Conservation (phyloP, 306 rosid species). For the Carpinus viminea region DNA sequence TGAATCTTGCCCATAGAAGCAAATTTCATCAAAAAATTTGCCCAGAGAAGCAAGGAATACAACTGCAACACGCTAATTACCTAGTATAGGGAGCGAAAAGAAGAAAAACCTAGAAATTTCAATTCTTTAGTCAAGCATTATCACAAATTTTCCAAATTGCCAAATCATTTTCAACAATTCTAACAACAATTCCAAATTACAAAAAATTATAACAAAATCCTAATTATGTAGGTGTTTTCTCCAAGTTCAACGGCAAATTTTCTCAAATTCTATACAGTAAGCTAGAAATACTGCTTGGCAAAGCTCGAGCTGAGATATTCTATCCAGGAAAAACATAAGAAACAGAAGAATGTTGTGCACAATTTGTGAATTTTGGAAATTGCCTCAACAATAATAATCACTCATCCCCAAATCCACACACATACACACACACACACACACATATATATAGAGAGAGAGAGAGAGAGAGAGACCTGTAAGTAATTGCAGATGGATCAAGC, state of each 20-base stretch:
- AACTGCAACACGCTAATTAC: neutral
- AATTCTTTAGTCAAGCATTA: neutral
- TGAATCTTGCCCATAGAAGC: neutral
- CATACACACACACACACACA: too few species aligned
- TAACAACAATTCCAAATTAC: neutral
- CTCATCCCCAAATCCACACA: too few species aligned
- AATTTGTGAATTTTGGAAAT: neutral
- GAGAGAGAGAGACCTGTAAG: constrained; percentile 38
- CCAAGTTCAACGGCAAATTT: neutral
- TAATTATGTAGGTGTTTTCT: neutral
- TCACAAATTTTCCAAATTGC: neutral
- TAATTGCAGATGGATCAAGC: constrained; percentile 40
- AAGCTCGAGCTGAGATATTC: neutral
- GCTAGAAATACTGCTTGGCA: neutral
- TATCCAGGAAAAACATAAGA: neutral
- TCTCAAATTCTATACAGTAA: neutral
- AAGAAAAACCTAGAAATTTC: neutral
- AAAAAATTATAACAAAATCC: neutral
- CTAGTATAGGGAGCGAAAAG: neutral
- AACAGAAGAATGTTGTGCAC: neutral
- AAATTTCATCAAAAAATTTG: neutral
- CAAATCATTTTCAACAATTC: neutral
- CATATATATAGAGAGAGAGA: neutral
- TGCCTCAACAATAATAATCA: neutral
- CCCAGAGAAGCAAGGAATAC: constrained; percentile 6